Percentiles rank a stretch among this genome's conserved stretches.
These are phyloP conservation scores for Aspergillus caelatus DNA, from an alignment of 2,329 filamentous ascomycete species.

Conservation along the genomic window DNA sequence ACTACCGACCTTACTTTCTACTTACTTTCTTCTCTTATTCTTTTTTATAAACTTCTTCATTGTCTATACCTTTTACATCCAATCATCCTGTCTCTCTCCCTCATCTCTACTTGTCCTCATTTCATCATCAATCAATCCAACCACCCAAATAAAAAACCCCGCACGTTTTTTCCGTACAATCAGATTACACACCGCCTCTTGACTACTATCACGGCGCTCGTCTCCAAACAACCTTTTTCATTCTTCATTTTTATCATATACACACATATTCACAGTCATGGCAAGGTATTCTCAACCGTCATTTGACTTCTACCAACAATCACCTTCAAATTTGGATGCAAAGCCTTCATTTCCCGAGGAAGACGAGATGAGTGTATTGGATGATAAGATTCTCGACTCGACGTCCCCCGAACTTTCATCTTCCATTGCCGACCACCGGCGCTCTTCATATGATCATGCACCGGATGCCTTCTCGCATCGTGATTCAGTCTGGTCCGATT, in stretches of 20 bases:
- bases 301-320: slow-evolving; percentile 48
- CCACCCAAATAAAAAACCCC: slow-evolving; percentile 19
- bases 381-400: slow-evolving; percentile 55
- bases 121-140: slow-evolving; percentile 8
- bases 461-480: slow-evolving; percentile 57
- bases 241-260: slow-evolving; percentile 11
- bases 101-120: slow-evolving; percentile 8
- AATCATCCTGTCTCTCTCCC: slow-evolving; percentile 7
- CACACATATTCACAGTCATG: slow-evolving; percentile 36
- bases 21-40: slow-evolving; percentile 15
- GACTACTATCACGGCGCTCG: slow-evolving; percentile 9
- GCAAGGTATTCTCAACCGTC: slow-evolving; percentile 48
- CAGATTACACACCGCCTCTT: slow-evolving; percentile 28
- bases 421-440: slow-evolving; percentile 47
- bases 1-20: slow-evolving; percentile 10
- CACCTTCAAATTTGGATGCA: slow-evolving; percentile 46
- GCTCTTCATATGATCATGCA: slow-evolving; percentile 51
- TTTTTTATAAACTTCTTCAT: slow-evolving; percentile 2
- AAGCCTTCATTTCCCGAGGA: slow-evolving; percentile 47
- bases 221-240: slow-evolving; percentile 7
- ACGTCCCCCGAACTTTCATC: slow-evolving; percentile 51
- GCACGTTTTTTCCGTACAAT: slow-evolving; percentile 20
- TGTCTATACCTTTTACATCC: slow-evolving; percentile 8
- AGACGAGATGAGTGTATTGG: slow-evolving; percentile 57
- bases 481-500: slow-evolving; percentile 55